Evolutionary conservation across 371 early-diverging fungal genomes (phyloP), one percentile per base, ranked within the genome.

Genomic region (Dinochytrium kinnereticum): DNA sequence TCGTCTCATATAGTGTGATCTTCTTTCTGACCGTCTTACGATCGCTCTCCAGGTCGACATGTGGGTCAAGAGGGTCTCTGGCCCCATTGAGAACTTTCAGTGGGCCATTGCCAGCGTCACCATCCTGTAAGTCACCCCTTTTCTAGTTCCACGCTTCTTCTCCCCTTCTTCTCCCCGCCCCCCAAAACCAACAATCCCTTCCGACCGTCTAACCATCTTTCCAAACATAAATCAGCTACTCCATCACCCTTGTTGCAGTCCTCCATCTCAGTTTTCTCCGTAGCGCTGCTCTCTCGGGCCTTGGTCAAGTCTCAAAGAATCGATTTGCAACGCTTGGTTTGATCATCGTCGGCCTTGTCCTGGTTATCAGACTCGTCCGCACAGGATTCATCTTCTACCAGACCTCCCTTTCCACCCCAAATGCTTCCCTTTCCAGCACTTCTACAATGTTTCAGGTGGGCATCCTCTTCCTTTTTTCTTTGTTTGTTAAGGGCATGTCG

Each of bases 381-480:
- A 28, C 68, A 2, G 53, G 26, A 15, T 40, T 68, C 33, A 68
- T 68, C 31, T 68, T 68, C 34, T 15, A 39, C 15, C 2, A n/a
- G 40, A 40, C 66, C 36, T 37, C 66, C 1, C 66, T 40, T 21
- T 5, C 31, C 2, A 61, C 30, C 36, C n/a, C 53, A n/a, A 51
- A 49, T 21, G 31, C 68, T 3, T 50, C 30, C 7, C 19, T 68
- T 15, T 30, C 10, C 3, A 28, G 3, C 2, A 68, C 3, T 34
- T 2, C 68, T 10, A 51, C 68, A 10, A 33, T 2, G 30, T 2
- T 68, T 34, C 68, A 68, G 55, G 49, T 44, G 21, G 13, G 10
- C 13, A 30, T 28, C 57, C 10, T 55, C 10, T 30, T 7, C 57
- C n/a, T n/a, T n/a, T n/a, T n/a, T n/a, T n/a, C n/a, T n/a, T n/a